Percentiles rank a stretch among this genome's conserved stretches.
Evolutionary conservation across 495 filamentous ascomycete species (phyloP).

Genomic region (Usnea hakonensis): DNA sequence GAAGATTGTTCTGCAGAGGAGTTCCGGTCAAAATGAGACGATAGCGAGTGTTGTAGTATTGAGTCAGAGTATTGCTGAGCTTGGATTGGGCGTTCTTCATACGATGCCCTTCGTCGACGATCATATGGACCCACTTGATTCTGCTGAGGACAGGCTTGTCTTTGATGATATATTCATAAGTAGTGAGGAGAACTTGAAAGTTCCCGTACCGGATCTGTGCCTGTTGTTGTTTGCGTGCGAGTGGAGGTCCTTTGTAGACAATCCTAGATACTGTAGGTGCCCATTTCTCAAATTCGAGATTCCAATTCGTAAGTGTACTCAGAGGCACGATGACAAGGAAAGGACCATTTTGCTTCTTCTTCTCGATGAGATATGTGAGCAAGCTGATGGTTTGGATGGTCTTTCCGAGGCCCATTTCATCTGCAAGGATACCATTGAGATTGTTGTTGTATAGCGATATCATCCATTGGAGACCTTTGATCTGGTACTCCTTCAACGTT

Average conservation of each 20-base stretch:
- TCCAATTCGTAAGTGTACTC: constrained; percentile 97
- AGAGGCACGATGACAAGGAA: constrained; percentile 95
- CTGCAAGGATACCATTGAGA: constrained; percentile 94
- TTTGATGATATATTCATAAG: constrained; percentile 99
- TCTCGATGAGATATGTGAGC: constrained; percentile 93
- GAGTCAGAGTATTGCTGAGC: constrained; percentile 84
- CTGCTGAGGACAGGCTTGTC: constrained; percentile 89
- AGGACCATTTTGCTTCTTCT: constrained; percentile 84
- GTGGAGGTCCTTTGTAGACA: constrained; percentile 95
- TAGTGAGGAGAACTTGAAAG: constrained; percentile 94
- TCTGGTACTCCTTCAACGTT: constrained; percentile 89
- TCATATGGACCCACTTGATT: constrained; percentile 99
- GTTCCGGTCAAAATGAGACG: constrained; percentile 96
- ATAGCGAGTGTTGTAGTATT: constrained; percentile 90
- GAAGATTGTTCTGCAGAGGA: constrained; percentile 92
- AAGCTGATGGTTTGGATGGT: constrained; percentile 98
- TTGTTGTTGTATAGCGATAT: constrained; percentile 99
- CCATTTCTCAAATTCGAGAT: constrained; percentile 98
- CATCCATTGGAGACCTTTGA: constrained; percentile 99
- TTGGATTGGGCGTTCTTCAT: constrained; percentile 99
- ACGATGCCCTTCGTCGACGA: constrained; percentile 97
- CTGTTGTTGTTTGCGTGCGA: constrained; percentile 80
- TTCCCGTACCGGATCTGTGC: constrained; percentile 87
- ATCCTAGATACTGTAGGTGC: constrained; percentile 76
- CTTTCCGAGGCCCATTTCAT: constrained; percentile 99